Evolutionary conservation across 805 yeast genomes (phyloP).

Genomic region (Blastobotrys peoriensis): DNA sequence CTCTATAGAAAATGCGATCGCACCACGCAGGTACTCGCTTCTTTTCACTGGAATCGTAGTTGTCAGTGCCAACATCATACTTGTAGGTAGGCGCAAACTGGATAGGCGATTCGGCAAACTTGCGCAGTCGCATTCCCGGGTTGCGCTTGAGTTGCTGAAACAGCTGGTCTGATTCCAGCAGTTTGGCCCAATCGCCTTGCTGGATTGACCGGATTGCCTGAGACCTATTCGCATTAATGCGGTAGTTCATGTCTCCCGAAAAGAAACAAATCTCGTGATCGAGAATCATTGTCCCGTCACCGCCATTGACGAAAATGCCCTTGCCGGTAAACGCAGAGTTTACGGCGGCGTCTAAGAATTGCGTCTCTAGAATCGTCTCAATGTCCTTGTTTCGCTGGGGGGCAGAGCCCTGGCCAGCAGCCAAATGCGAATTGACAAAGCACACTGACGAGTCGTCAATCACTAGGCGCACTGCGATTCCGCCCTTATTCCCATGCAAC

Average conservation of each 20-base stretch:
- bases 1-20: constrained; percentile 72
- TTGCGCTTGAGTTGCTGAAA: constrained; percentile 70
- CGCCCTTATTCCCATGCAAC: constrained; percentile 71
- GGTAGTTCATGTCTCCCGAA: constrained; percentile 91
- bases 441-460: constrained; percentile 67
- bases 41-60: constrained; percentile 86
- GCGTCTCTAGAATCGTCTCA: constrained; percentile 53
- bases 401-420: constrained; percentile 81
- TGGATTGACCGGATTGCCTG: constrained; percentile 54
- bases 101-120: constrained; percentile 74
- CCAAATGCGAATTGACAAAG: constrained; percentile 79
- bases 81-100: constrained; percentile 89
- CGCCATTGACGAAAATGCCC: constrained; percentile 30
- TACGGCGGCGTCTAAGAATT: constrained; percentile 20
- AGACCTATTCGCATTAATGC: constrained; percentile 68
- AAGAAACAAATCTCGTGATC: constrained; percentile 83
- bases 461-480: constrained; percentile 61
- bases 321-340: constrained; percentile 14
- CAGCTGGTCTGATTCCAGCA: constrained; percentile 74
- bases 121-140: constrained; percentile 56
- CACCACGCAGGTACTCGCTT: constrained; percentile 97
- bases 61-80: constrained; percentile 77
- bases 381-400: constrained; percentile 85
- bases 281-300: constrained; percentile 45
- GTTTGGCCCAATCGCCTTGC: constrained; percentile 40